A percentile compares a stretch with the other conserved stretches of the same genome.
Evolutionary conservation across 148 eudicot genomes (phyloP).

Genomic region (Nyssa sinensis): DNA sequence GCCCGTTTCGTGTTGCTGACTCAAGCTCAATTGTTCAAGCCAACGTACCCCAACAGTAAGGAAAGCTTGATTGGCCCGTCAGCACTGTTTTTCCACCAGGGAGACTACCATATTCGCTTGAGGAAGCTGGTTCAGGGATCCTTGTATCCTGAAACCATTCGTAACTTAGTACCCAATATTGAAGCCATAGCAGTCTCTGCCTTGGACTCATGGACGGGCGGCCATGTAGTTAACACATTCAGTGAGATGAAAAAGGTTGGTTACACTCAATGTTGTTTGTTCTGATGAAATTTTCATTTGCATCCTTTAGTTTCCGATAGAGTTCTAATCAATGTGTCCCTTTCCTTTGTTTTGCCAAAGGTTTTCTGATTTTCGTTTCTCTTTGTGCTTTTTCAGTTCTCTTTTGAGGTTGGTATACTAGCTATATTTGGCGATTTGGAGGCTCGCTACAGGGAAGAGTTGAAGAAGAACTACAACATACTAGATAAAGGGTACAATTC

Average conservation of each 20-base stretch:
- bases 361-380: constrained; percentile 1
- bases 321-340: neutral
- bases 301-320: neutral
- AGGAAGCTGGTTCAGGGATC: constrained; percentile 51
- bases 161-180: constrained; percentile 25
- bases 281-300: neutral
- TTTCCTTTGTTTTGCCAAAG: neutral
- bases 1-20: constrained; percentile 42
- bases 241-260: constrained; percentile 55
- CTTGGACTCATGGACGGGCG: constrained; percentile 39
- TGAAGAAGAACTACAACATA: constrained; percentile 42
- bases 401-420: constrained; percentile 55
- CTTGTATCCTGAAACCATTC: constrained; percentile 35
- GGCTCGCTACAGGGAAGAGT: constrained; percentile 35
- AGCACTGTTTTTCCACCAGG: constrained; percentile 58
- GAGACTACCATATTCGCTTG: constrained; percentile 39
- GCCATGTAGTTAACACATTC: constrained; percentile 36
- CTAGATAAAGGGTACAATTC: constrained; percentile 58
- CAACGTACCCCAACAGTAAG: constrained; percentile 57
- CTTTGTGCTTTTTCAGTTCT: constrained; percentile 28
- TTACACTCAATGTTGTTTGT: constrained; percentile 9
- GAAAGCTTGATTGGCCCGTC: constrained; percentile 48
- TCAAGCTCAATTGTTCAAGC: constrained; percentile 52
- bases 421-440: constrained; percentile 51
- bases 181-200: constrained; percentile 33